Percentiles rank a stretch among this genome's conserved stretches.
Evolutionary conservation across 2,329 filamentous ascomycete species (phyloP).

Genomic region (Fusarium sp.): DNA sequence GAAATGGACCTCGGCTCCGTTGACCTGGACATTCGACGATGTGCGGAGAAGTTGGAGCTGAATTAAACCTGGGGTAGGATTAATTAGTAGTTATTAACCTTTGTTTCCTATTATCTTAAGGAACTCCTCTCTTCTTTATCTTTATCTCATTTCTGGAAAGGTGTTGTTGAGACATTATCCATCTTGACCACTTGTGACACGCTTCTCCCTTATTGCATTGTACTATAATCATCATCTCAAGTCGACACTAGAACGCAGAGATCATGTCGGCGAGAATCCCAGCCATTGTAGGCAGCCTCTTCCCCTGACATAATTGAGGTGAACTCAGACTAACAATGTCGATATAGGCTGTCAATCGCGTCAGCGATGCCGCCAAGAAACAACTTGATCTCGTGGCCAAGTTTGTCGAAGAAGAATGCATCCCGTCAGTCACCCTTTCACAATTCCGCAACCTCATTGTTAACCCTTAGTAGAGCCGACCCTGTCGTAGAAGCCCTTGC

Average conservation of each 20-base stretch:
- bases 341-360: conserved; percentile 66
- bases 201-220: conserved; percentile 9
- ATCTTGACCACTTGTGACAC: conserved; percentile 9
- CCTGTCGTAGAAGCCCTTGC: conserved; percentile 84
- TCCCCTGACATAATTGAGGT: neutral
- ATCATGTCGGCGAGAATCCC: conserved; percentile 55
- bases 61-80: conserved; percentile 37
- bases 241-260: conserved; percentile 4
- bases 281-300: conserved; percentile 49
- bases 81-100: conserved; percentile 16
- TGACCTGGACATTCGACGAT: conserved; percentile 39
- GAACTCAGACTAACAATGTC: conserved; percentile 18
- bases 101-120: conserved; percentile 27
- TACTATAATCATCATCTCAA: conserved; percentile 17
- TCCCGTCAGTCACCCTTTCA: conserved; percentile 69
- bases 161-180: conserved; percentile 6
- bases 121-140: neutral
- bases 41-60: conserved; percentile 49
- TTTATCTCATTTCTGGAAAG: neutral
- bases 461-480: conserved; percentile 72
- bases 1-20: conserved; percentile 47
- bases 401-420: conserved; percentile 97
- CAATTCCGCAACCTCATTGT: neutral
- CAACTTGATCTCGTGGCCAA: conserved; percentile 90
- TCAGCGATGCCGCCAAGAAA: conserved; percentile 88